Base-by-base conservation (phyloP, 768 basidiomycete genomes). In the Mycena latifolia region DNA sequence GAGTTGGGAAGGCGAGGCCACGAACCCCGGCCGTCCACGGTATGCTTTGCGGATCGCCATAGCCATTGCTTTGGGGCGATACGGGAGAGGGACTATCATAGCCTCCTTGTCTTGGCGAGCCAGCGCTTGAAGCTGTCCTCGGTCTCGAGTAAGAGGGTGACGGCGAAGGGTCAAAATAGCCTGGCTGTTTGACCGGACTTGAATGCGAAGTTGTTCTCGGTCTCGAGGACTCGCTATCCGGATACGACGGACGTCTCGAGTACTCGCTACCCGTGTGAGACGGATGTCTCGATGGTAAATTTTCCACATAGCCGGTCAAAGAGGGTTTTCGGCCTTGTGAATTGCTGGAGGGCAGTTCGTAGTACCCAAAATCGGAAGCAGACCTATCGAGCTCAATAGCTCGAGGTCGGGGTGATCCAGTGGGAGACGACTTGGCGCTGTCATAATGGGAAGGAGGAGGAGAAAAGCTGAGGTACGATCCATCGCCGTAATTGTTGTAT, bases 1-100 rank as follows among this genome's bases (percentile, higher is more conserved):
- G 24, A 66, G 65, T 18, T 66, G 65, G 18, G 65, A 66, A 12
- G 65, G 65, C 20, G 65, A 66, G 14, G 65, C 2, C 27, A 66
- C 65, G 31, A 61, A 66, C 5, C 31, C 33, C 11, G 65, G 59
- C 45, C 59, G 39, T 55, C 64, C 64, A 14, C 47, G 51, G 35
- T 50, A 39, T 27, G 50, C 41, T 22, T n/a, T 65, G 3, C 10
- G 52, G 58, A 50, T 65, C 64, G 27, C 24, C 41, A 8, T 60
- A 55, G 37, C 37, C 37, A 29, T 15, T 17, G 7, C 12, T 25
- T 17, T 9, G 33, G 17, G 64, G 62, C 41, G 62, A 63, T 9
- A 35, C 24, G 18, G 63, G 56, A 41, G 55, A 58, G 3, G 8
- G 5, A 12, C 29, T 56, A 14, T 60, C 64, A 14, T 54, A 65